These are phyloP conservation scores for Tetracentron sinense DNA, from an alignment of 164 flowering plant species.

Conservation along the genomic window DNA sequence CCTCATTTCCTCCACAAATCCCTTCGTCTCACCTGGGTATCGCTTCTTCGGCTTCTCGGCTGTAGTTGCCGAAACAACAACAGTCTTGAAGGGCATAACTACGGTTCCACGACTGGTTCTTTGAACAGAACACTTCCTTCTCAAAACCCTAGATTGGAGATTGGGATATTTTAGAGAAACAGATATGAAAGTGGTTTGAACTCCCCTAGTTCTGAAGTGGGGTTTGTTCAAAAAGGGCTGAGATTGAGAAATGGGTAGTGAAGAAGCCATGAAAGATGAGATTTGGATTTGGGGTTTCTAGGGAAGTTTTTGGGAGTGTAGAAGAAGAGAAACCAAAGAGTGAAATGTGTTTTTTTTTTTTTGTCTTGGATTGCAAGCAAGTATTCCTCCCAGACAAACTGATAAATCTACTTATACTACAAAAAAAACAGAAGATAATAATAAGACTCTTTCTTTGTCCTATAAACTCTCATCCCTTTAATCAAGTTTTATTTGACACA, in stretches of 20 bases:
- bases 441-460: too few relatives aligned
- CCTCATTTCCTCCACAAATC: constrained; percentile 96
- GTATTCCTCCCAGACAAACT: too few relatives aligned
- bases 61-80: constrained; percentile 38
- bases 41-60: constrained; percentile 62
- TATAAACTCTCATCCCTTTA: too few relatives aligned
- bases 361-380: too few relatives aligned
- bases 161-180: constrained; percentile 5
- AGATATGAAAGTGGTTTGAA: neutral
- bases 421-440: too few relatives aligned
- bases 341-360: too few relatives aligned
- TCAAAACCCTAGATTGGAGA: constrained; percentile 3
- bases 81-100: constrained; percentile 13
- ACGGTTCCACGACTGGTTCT: neutral
- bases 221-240: constrained; percentile 9
- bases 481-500: too few relatives aligned
- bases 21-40: constrained; percentile 75
- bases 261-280: constrained; percentile 14
- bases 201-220: constrained; percentile 5
- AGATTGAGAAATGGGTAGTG: constrained; percentile 17
- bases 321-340: too few relatives aligned
- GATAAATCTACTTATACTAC: too few relatives aligned
- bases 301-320: too few relatives aligned
- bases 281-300: too few relatives aligned
- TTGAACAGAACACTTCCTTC: neutral